Percentiles rank a stretch among this genome's conserved stretches.
Conservation (phyloP, 768 basidiomycete species). For the Pulveroboletus sp. region DNA sequence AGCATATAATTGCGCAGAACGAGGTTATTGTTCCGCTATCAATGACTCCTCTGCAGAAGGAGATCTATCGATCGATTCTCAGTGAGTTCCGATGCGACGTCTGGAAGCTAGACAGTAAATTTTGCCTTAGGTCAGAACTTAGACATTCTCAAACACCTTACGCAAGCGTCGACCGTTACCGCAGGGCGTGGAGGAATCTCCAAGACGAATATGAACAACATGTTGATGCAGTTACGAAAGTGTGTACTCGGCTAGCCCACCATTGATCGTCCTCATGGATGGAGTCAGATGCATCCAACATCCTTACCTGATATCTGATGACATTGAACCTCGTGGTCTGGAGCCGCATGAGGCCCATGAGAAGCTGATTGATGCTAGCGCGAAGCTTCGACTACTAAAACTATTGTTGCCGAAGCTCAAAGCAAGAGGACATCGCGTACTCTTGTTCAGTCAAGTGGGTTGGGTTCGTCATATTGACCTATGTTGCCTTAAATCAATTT, state of each 20-base stretch:
- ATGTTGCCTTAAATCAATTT: no score
- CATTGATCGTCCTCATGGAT: conserved; percentile 1
- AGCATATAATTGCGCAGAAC: conserved; percentile 46
- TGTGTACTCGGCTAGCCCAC: conserved; percentile 33
- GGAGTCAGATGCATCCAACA: conserved; percentile 76
- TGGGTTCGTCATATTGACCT: no score
- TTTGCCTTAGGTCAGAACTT: conserved; percentile 60
- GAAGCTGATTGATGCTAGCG: conserved; percentile 76
- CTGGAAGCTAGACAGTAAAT: conserved; percentile 12
- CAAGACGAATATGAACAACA: conserved; percentile 69
- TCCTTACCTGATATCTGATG: conserved; percentile 78
- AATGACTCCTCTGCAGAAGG: conserved; percentile 81
- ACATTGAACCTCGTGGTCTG: conserved; percentile 71
- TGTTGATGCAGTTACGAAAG: conserved; percentile 88
- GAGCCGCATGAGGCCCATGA: conserved; percentile 60
- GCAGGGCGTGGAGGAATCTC: conserved; percentile 27
- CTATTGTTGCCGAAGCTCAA: conserved; percentile 78
- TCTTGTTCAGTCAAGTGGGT: conserved; percentile 86
- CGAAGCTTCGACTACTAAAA: conserved; percentile 80
- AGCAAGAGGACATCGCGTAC: conserved; percentile 79
- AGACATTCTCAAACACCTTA: conserved; percentile 59
- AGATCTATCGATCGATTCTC: conserved; percentile 82
- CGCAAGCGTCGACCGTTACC: conserved; percentile 38
- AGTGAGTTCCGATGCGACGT: conserved; percentile 40
- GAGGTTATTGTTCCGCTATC: conserved; percentile 91